Conservation (phyloP, 1,284 basidiomycete genomes). For the Neolentinus lepideus region DNA sequence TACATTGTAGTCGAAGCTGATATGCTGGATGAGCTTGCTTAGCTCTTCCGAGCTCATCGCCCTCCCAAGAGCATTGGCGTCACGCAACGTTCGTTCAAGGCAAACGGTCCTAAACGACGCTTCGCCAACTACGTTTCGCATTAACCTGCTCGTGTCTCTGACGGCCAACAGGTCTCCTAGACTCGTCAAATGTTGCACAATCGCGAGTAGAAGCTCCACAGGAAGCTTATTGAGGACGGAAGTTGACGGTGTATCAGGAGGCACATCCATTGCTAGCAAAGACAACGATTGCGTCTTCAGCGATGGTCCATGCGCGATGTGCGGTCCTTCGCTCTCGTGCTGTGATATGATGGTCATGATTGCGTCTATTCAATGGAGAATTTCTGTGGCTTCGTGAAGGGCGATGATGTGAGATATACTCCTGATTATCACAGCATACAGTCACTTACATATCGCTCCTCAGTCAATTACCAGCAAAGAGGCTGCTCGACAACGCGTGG, state of each 20-base stretch:
- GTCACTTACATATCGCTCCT: too few species aligned
- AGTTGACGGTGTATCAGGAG: not conserved
- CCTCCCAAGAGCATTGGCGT: not conserved
- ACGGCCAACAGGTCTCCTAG: not conserved
- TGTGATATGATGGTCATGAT: too few species aligned
- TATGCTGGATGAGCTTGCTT: not conserved
- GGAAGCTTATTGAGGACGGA: not conserved
- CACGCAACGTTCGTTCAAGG: not conserved
- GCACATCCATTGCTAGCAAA: not conserved
- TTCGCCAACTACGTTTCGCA: not conserved
- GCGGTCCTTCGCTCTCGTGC: too few species aligned
- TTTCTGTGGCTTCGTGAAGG: too few species aligned
- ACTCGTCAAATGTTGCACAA: not conserved
- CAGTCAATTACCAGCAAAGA: too few species aligned
- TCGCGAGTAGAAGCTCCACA: not conserved
- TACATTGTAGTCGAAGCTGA: not conserved
- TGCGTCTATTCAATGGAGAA: too few species aligned
- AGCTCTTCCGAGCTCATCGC: not conserved
- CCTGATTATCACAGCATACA: too few species aligned
- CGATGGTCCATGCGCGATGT: too few species aligned
- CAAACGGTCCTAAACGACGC: not conserved
- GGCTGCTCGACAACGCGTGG: too few species aligned
- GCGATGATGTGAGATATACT: too few species aligned
- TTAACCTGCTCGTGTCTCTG: not conserved
- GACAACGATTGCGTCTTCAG: not conserved